Evolutionary conservation across 2,329 filamentous ascomycete species (phyloP), one percentile per base, ranked within the genome.

Genomic region (Talaromyces sp.): DNA sequence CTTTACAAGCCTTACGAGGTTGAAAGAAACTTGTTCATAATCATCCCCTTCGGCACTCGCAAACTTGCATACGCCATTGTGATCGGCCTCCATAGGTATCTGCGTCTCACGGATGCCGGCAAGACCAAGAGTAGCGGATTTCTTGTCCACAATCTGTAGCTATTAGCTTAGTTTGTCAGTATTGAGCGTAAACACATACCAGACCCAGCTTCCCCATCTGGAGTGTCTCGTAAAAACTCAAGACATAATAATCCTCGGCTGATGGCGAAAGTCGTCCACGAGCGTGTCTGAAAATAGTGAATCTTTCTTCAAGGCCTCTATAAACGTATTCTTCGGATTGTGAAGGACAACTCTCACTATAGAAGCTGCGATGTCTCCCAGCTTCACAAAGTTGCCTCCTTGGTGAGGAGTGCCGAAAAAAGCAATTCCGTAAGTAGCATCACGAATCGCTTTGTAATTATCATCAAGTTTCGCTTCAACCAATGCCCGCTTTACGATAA

Each of bases 341-440:
- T 64, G 59, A 22, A 65, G 55, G 33, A 66, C 47, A 8, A 61
- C 57, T 42, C 63, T 65, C 30, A 65, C 62, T 17, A 67, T 61
- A 44, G 64, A 66, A 19, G 65, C 65, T 33, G 64, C 56, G n/a
- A 68, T 57, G 36, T 63, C 64, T 17, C 68, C 30, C 30, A 32
- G 30, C 30, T 32, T 32, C 7, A 63, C 68, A 30, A 65, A 49
- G 36, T 67, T 58, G 27, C 64, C 64, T 9, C 69, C 68, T 55
- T 62, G 64, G 59, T 71, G 69, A 30, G 69, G 68, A 1, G 68
- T 71, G 10, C 68, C 67, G 13, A 71, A 68, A 56, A 70, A 71
- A 9, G 59, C 63, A 27, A 70, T 59, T 61, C 64, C 64, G 30
- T 10, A 28, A 10, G n/a, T 32, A 36, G 15, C 6, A 28, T n/a